Evolutionary conservation across 768 basidiomycete species (phyloP).

Genomic region (Hypholoma fasciculare): DNA sequence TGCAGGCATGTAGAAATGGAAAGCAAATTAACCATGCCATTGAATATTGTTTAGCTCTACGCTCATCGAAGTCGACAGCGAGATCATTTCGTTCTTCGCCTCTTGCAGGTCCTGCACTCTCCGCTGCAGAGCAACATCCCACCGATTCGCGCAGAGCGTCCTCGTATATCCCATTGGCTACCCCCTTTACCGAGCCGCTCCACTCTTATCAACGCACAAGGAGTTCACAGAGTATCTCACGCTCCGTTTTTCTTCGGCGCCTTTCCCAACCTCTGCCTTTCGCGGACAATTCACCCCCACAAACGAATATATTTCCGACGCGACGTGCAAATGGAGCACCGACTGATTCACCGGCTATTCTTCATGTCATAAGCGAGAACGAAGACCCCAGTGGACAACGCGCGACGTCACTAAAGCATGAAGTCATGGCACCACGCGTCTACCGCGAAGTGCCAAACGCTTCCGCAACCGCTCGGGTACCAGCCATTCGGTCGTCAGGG

Average conservation of each 20-base stretch:
- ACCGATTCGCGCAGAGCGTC: too few species aligned
- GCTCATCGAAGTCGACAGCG: background rate
- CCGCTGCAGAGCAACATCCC: too few species aligned
- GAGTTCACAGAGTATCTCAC: too few species aligned
- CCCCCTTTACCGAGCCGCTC: too few species aligned
- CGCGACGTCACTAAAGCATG: background rate
- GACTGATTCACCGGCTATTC: background rate
- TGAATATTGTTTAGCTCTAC: background rate
- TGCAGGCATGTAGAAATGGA: too few species aligned
- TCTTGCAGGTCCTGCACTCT: background rate
- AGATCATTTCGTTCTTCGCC: background rate
- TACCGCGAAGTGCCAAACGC: background rate
- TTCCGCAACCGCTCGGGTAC: background rate
- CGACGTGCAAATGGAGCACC: background rate
- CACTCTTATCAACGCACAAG: too few species aligned
- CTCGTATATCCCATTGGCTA: too few species aligned
- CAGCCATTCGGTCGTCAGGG: background rate
- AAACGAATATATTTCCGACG: background rate
- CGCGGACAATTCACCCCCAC: background rate
- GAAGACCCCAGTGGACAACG: background rate
- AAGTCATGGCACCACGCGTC: background rate
- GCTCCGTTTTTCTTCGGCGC: too few species aligned
- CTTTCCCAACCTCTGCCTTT: too few species aligned
- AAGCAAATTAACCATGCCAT: too few species aligned
- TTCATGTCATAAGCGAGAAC: background rate